These are phyloP conservation scores for Epichloe sibirici DNA, from an alignment of 2,329 filamentous ascomycete species.

Conservation along the genomic window DNA sequence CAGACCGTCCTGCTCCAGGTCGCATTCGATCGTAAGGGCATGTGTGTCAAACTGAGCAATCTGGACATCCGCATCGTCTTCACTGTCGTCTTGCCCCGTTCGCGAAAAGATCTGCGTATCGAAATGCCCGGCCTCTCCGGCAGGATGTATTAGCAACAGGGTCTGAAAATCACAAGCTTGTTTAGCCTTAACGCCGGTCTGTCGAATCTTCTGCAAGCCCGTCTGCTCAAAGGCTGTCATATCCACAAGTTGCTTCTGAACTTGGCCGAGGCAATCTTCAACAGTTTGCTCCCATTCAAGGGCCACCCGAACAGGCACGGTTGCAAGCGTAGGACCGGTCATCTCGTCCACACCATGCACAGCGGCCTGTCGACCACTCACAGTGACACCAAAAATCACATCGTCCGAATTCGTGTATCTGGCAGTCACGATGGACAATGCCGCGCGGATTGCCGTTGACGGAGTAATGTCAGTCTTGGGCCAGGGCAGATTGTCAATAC, in stretches of 20 bases:
- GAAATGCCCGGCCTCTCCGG: background rate
- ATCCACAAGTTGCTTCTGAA: conserved; percentile 14
- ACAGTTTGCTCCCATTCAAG: conserved; percentile 8
- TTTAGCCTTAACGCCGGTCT: conserved; percentile 5
- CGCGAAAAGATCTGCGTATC: background rate
- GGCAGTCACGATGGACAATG: conserved; percentile 22
- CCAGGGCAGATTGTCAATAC: conserved; percentile 3
- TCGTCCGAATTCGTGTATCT: conserved; percentile 24
- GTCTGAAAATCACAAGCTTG: conserved; percentile 10
- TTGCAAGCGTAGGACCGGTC: conserved; percentile 17
- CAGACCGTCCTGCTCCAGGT: background rate
- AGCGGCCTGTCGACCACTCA: conserved; percentile 16
- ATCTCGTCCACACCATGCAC: conserved; percentile 15
- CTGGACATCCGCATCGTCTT: background rate
- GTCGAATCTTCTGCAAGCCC: conserved; percentile 17
- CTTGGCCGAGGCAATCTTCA: conserved; percentile 1
- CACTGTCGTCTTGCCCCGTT: background rate
- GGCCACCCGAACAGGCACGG: conserved; percentile 11
- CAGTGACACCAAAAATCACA: conserved; percentile 15
- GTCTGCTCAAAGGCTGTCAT: conserved; percentile 16
- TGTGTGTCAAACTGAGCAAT: conserved; percentile 1
- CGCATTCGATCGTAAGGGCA: conserved; percentile 2
- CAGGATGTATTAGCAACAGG: conserved; percentile 4
- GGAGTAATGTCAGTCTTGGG: conserved; percentile 8
- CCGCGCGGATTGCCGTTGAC: conserved; percentile 14